Evolutionary conservation across 2,329 filamentous ascomycete species (phyloP).

Genomic region (Diplodia mutila): DNA sequence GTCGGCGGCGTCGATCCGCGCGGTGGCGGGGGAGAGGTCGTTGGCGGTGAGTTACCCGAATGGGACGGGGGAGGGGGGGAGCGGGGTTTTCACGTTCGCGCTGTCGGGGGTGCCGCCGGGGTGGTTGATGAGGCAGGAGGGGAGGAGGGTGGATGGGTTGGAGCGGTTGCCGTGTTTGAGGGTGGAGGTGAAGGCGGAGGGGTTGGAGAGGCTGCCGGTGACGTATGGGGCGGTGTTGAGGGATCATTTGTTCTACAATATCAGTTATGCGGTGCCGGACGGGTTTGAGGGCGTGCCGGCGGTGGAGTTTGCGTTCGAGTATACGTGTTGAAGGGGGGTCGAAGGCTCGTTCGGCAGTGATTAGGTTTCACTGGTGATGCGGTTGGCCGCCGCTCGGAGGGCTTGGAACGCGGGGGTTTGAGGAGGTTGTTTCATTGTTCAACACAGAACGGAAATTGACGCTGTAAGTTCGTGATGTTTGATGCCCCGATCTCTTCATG

Average conservation of each 20-base stretch:
- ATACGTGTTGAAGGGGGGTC: slow-evolving; percentile 45
- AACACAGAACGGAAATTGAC: no score
- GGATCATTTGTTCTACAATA: slow-evolving; percentile 51
- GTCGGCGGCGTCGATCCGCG: slow-evolving; percentile 48
- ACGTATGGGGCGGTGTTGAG: slow-evolving; percentile 45
- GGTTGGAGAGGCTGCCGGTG: slow-evolving; percentile 43
- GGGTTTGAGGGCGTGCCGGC: slow-evolving; percentile 46
- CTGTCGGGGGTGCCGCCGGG: background rate
- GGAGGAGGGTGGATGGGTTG: background rate
- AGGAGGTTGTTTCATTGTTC: no score
- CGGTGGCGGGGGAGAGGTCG: slow-evolving; percentile 39
- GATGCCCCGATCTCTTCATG: background rate
- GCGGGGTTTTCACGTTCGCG: background rate
- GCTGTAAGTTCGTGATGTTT: no score
- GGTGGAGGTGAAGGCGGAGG: slow-evolving; percentile 45
- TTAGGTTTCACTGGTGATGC: no score
- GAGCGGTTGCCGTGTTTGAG: slow-evolving; percentile 38
- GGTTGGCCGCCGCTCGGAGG: no score
- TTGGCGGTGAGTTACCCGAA: background rate
- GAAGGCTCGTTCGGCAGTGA: no score
- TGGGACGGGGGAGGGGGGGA: background rate
- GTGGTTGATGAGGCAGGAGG: background rate
- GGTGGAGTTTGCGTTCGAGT: slow-evolving; percentile 41
- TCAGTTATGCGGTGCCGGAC: slow-evolving; percentile 51
- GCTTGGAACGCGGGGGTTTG: no score